These are phyloP conservation scores for Sparassis latifolia DNA, from an alignment of 1,284 basidiomycete genomes.

Conservation along the genomic window DNA sequence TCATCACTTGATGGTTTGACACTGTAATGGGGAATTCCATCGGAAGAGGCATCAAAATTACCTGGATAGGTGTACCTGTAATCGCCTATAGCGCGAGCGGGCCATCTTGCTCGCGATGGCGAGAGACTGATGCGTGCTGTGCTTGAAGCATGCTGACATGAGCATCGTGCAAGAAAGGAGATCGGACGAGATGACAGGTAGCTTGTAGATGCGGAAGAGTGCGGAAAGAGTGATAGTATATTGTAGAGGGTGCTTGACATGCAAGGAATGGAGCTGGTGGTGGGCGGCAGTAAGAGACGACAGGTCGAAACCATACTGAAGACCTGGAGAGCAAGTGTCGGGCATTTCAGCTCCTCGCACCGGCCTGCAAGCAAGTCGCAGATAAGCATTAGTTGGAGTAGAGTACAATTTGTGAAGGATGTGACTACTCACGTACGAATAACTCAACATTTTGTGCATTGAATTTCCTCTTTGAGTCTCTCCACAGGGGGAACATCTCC, in stretches of 20 bases:
- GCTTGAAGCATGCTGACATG: constrained; percentile 43
- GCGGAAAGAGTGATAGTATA: constrained; percentile 41
- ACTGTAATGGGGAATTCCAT: no score
- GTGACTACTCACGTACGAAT: constrained; percentile 42
- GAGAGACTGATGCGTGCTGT: constrained; percentile 27
- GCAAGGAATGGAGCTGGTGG: constrained; percentile 37
- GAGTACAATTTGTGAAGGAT: not conserved
- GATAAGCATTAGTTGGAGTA: no score
- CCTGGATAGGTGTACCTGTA: no score
- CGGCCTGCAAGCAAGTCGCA: constrained; percentile 47
- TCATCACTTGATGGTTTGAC: no score
- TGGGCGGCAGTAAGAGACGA: constrained; percentile 43
- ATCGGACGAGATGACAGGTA: constrained; percentile 47
- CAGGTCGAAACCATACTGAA: constrained; percentile 55
- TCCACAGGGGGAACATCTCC: constrained; percentile 41
- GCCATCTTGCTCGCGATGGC: constrained; percentile 39
- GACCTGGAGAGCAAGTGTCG: constrained; percentile 49
- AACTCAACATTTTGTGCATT: constrained; percentile 31
- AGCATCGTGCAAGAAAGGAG: constrained; percentile 52
- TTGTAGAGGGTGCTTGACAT: constrained; percentile 37
- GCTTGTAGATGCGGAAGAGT: constrained; percentile 45
- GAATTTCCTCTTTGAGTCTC: constrained; percentile 35
- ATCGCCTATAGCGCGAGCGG: no score
- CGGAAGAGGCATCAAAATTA: no score
- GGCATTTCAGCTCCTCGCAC: constrained; percentile 48